These are phyloP conservation scores for Candida orba DNA, from an alignment of 805 yeast genomes.

Conservation along the genomic window DNA sequence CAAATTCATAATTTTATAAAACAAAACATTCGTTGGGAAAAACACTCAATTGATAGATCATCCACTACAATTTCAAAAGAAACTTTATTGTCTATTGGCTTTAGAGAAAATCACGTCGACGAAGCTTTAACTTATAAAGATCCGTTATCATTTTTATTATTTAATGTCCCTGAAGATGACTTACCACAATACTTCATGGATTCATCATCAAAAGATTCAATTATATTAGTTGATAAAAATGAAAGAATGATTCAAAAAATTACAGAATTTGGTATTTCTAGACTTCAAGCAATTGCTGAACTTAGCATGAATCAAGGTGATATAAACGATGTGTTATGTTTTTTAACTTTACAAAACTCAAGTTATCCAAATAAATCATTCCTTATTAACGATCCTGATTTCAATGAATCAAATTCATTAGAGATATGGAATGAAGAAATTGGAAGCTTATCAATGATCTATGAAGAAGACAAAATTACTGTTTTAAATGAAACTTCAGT, in stretches of 20 bases:
- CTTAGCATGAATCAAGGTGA: slow-evolving; percentile 35
- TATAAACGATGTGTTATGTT: slow-evolving; percentile 28
- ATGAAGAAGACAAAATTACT: slow-evolving; percentile 28
- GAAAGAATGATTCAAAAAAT: slow-evolving; percentile 51
- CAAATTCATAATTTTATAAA: slow-evolving; percentile 56
- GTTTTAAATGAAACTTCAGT: slow-evolving; percentile 20
- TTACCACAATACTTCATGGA: slow-evolving; percentile 56
- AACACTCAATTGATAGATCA: neutral
- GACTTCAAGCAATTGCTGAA: slow-evolving; percentile 50
- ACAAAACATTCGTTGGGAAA: slow-evolving; percentile 49
- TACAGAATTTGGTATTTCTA: slow-evolving; percentile 61
- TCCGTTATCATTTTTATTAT: slow-evolving; percentile 46
- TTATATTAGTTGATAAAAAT: slow-evolving; percentile 38
- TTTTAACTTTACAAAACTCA: slow-evolving; percentile 7
- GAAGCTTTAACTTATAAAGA: slow-evolving; percentile 62
- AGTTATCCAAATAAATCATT: slow-evolving; percentile 4
- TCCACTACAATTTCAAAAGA: slow-evolving; percentile 9
- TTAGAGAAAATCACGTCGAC: slow-evolving; percentile 56
- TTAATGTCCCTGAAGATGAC: slow-evolving; percentile 93
- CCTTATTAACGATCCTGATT: neutral
- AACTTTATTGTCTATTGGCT: slow-evolving; percentile 47
- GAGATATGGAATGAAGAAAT: slow-evolving; percentile 70
- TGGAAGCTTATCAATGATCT: slow-evolving; percentile 58
- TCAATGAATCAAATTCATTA: slow-evolving; percentile 10
- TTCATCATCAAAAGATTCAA: slow-evolving; percentile 47